Conservation (phyloP, 345 rosid genomes). For the Dimocarpus longan region DNA sequence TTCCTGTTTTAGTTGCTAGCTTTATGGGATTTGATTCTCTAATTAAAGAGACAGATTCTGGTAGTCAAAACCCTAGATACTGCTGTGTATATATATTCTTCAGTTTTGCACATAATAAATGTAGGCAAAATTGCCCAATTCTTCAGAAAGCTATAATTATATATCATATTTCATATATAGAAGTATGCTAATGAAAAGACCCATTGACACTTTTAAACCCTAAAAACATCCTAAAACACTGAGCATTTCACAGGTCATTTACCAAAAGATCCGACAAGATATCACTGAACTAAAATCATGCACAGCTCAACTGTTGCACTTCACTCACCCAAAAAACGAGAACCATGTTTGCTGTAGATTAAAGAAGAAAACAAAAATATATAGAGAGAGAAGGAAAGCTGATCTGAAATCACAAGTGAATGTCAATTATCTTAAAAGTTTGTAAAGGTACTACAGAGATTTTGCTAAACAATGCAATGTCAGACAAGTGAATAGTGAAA, state of each 20-base stretch:
- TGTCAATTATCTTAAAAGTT: background rate
- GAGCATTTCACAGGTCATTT: background rate
- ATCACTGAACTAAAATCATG: background rate
- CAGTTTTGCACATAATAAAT: no score
- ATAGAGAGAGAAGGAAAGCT: background rate
- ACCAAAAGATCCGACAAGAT: background rate
- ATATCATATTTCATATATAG: no score
- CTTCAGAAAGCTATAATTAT: background rate
- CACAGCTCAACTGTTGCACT: background rate
- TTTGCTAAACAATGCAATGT: background rate
- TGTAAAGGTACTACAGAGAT: background rate
- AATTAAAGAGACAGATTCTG: no score
- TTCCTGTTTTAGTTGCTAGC: no score
- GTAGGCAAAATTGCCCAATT: no score
- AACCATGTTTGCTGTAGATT: background rate
- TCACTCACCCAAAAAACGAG: background rate
- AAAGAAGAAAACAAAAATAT: constrained; percentile 1
- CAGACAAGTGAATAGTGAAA: background rate
- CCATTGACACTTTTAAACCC: background rate
- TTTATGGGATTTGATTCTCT: no score
- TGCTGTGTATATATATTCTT: no score
- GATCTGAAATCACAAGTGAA: background rate
- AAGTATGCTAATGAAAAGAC: background rate
- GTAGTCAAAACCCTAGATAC: no score
- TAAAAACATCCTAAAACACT: background rate